Conservation (phyloP, 2,329 filamentous ascomycete genomes). For the Fusarium concolor region DNA sequence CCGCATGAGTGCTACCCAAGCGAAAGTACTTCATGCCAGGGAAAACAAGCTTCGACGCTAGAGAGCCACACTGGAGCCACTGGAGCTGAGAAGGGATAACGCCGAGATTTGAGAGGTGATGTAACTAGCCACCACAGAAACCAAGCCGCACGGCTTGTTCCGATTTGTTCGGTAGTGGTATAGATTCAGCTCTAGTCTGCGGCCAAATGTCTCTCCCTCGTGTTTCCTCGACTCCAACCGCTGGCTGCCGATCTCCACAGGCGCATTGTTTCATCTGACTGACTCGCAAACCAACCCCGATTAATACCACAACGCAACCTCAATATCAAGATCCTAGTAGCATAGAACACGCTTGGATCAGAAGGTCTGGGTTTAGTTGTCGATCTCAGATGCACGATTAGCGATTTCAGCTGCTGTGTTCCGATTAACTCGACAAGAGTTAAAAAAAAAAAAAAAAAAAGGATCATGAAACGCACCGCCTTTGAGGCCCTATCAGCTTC, state of each 20-base stretch:
- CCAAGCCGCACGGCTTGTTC: not conserved
- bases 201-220: not conserved
- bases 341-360: not conserved
- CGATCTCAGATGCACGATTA: not conserved
- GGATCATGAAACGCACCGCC: too few species aligned
- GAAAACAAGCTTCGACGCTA: slow-evolving; percentile 25
- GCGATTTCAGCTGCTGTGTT: not conserved
- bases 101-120: slow-evolving; percentile 10
- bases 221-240: not conserved
- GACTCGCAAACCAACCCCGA: slow-evolving; percentile 6
- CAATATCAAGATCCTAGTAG: not conserved
- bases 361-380: not conserved
- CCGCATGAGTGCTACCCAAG: too few species aligned
- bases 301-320: not conserved
- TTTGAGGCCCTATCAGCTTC: not conserved
- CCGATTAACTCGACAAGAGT: too few species aligned
- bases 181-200: not conserved
- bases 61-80: slow-evolving; percentile 1
- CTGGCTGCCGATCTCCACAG: not conserved
- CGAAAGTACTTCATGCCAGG: not conserved
- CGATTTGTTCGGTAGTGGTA: not conserved
- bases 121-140: slow-evolving; percentile 7
- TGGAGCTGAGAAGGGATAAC: not conserved
- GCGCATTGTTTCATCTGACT: not conserved
- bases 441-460: too few species aligned